phyloP scores from a whole-genome alignment of 2,329 filamentous ascomycete genomes.

The Penicillium sp. region DNA sequence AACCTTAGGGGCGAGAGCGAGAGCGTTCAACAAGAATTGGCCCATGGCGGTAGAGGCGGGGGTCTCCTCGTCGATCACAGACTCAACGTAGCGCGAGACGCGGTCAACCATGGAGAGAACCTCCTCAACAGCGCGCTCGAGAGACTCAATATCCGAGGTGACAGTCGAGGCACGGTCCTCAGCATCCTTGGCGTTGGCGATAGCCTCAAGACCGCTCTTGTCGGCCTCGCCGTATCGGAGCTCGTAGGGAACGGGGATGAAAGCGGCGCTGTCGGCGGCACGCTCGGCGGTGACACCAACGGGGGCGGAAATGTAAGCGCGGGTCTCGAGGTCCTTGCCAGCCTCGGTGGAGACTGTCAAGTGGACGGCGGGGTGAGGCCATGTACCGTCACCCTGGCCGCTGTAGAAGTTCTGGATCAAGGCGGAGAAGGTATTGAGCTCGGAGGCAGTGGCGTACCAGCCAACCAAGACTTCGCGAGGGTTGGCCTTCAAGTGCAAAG shows the following conservation, averaged over 20 bases:
- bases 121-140: conserved; percentile 81
- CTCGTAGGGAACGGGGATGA: conserved; percentile 95
- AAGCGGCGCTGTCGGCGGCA: conserved; percentile 91
- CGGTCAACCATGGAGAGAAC: conserved; percentile 86
- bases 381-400: conserved; percentile 93
- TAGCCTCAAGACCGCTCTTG: conserved; percentile 73
- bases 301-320: conserved; percentile 91
- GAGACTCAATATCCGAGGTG: conserved; percentile 81
- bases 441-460: conserved; percentile 96
- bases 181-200: conserved; percentile 73
- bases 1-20: conserved; percentile 92
- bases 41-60: conserved; percentile 86
- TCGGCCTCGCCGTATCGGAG: conserved; percentile 81
- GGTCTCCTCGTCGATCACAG: conserved; percentile 82
- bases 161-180: conserved; percentile 71
- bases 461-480: conserved; percentile 91
- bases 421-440: conserved; percentile 97
- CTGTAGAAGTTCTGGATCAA: conserved; percentile 99
- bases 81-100: conserved; percentile 86
- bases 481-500: conserved; percentile 86
- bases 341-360: conserved; percentile 89
- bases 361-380: conserved; percentile 95
- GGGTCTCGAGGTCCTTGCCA: conserved; percentile 81
- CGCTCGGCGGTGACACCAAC: conserved; percentile 94
- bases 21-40: conserved; percentile 90